Evolutionary conservation across 805 yeast species (phyloP).

Genomic region (Myxozyma neotropica): DNA sequence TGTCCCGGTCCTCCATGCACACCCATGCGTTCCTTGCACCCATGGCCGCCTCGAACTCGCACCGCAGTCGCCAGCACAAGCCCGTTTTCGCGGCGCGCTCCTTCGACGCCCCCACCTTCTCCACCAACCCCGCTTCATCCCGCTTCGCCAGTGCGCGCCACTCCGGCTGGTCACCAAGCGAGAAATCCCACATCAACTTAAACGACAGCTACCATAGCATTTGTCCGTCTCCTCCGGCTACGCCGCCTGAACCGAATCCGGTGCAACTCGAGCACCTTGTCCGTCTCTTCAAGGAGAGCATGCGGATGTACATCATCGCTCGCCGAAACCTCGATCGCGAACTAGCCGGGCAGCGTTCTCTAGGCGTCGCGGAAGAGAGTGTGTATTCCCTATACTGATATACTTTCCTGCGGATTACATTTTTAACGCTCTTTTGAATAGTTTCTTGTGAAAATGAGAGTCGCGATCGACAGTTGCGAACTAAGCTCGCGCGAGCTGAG

Average conservation of each 20-base stretch:
- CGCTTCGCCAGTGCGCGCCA: background rate
- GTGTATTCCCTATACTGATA: background rate
- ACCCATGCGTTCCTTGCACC: too few species aligned
- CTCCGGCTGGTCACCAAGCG: background rate
- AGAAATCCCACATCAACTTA: background rate
- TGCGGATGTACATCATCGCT: conserved; percentile 12
- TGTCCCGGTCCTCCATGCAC: background rate
- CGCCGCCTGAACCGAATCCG: background rate
- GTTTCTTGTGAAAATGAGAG: background rate
- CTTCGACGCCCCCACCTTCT: too few species aligned
- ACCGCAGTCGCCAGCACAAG: too few species aligned
- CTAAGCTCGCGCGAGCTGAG: conserved; percentile 19
- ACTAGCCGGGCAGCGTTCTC: background rate
- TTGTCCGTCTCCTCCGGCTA: background rate
- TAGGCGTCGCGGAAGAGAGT: background rate
- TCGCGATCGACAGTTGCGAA: conserved; percentile 10
- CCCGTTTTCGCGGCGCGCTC: too few species aligned
- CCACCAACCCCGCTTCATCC: too few species aligned
- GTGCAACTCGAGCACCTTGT: conserved; percentile 15
- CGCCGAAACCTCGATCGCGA: conserved; percentile 10
- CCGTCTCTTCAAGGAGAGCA: conserved; percentile 16
- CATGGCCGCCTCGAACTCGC: too few species aligned
- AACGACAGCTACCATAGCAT: too few species aligned
- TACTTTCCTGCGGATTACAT: too few species aligned
- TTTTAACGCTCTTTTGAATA: background rate